A percentile compares a stretch with the other conserved stretches of the same genome.
phyloP scores from a whole-genome alignment of 371 early-diverging fungal genomes.

The Ecytonucleospora hepatopenaei region DNA sequence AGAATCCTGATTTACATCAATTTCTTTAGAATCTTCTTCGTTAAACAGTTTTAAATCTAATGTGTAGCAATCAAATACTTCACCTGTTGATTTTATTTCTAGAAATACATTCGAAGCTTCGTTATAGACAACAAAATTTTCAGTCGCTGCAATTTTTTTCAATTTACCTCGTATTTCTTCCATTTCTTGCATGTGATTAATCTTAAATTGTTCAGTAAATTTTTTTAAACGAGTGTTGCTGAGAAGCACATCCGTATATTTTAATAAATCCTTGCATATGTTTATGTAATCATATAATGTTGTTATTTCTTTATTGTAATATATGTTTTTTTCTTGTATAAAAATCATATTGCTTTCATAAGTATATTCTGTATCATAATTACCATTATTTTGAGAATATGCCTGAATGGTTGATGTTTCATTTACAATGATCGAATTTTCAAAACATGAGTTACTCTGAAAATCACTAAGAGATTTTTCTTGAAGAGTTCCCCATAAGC shows the following conservation, averaged over 20 bases:
- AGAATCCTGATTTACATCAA: slow-evolving; percentile 6
- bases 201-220: neutral
- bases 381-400: neutral
- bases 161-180: neutral
- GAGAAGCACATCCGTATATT: neutral
- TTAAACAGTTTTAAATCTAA: neutral
- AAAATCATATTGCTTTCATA: neutral
- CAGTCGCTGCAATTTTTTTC: neutral
- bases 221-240: neutral
- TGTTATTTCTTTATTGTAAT: slow-evolving; percentile 37
- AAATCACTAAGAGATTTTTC: neutral
- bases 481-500: too few relatives aligned
- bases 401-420: neutral
- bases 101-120: neutral
- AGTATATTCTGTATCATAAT: neutral
- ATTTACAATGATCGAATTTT: neutral
- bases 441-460: neutral
- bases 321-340: neutral
- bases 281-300: slow-evolving; percentile 41
- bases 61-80: neutral
- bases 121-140: neutral
- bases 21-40: slow-evolving; percentile 1
- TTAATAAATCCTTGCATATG: slow-evolving; percentile 29
- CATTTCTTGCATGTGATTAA: neutral
- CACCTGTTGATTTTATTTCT: neutral